phyloP scores from a whole-genome alignment of 352 stramenopile genomes.

The Phytopythium chamaehyphon region DNA sequence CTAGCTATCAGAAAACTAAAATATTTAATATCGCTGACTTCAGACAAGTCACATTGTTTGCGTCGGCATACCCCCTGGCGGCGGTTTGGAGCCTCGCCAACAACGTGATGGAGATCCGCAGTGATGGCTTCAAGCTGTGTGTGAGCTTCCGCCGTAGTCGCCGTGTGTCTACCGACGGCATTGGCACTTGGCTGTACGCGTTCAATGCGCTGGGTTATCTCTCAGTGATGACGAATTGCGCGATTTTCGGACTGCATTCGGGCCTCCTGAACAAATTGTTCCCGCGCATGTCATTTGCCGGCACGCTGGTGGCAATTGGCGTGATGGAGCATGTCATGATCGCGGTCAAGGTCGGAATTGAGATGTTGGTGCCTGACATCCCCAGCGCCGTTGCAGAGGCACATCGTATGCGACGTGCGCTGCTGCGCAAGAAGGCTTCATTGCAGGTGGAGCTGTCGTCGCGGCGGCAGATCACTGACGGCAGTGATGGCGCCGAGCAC shows the following conservation, averaged over 20 bases:
- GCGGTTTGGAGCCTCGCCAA: conserved; percentile 92
- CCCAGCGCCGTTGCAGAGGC: conserved; percentile 53
- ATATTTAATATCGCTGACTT: too few relatives aligned
- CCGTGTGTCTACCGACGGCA: conserved; percentile 63
- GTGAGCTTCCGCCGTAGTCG: conserved; percentile 75
- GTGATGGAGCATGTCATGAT: conserved; percentile 82
- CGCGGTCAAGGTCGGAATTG: conserved; percentile 70
- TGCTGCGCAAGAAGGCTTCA: conserved; percentile 68
- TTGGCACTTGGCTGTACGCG: conserved; percentile 92
- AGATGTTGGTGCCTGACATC: conserved; percentile 73
- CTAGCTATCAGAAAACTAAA: not conserved
- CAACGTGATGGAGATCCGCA: conserved; percentile 94
- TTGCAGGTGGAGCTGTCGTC: conserved; percentile 69
- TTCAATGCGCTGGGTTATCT: conserved; percentile 90
- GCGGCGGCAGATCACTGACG: conserved; percentile 29
- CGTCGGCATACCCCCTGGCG: conserved; percentile 90
- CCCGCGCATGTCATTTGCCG: conserved; percentile 55
- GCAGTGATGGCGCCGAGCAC: conserved; percentile 3
- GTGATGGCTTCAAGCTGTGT: conserved; percentile 94
- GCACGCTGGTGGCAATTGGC: conserved; percentile 44
- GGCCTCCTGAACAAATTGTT: conserved; percentile 73
- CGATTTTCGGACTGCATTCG: conserved; percentile 91
- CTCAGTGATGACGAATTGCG: conserved; percentile 93
- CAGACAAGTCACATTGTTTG: conserved; percentile 93
- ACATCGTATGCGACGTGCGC: conserved; percentile 60